phyloP scores from a whole-genome alignment of 345 rosid genomes.

The Melastoma malabathricum region DNA sequence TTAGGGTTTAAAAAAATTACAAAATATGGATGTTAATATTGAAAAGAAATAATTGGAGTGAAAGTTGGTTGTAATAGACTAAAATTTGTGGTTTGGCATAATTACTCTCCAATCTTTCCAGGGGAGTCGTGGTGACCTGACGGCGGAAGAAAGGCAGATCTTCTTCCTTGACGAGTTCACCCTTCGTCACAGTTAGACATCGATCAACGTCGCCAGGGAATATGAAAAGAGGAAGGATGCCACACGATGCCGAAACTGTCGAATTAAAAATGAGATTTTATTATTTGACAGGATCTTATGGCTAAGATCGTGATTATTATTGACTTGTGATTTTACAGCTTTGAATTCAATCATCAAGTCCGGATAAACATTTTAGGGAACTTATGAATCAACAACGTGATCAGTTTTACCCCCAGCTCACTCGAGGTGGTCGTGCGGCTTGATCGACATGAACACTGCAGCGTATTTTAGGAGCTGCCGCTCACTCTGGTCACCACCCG shows the following conservation, averaged over 20 bases:
- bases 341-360: too few species aligned
- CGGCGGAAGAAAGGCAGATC: slow-evolving; percentile 52
- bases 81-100: too few species aligned
- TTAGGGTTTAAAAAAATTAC: too few species aligned
- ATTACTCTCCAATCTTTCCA: slow-evolving; percentile 11
- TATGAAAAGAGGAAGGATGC: slow-evolving; percentile 44
- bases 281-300: too few species aligned
- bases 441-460: slow-evolving; percentile 66
- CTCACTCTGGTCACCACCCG: slow-evolving; percentile 25
- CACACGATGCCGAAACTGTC: slow-evolving; percentile 12
- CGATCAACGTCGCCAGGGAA: slow-evolving; percentile 52
- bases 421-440: slow-evolving; percentile 83
- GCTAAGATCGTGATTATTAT: too few species aligned
- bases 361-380: too few species aligned
- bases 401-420: slow-evolving; percentile 4
- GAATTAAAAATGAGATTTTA: too few species aligned
- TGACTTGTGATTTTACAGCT: too few species aligned
- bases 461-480: slow-evolving; percentile 55
- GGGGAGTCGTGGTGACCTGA: slow-evolving; percentile 85
- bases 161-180: slow-evolving; percentile 75
- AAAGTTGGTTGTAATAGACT: too few species aligned
- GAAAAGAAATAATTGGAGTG: too few species aligned
- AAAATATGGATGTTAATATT: too few species aligned
- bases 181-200: slow-evolving; percentile 67
- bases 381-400: not conserved